These are phyloP conservation scores for Pleurotus giganteus DNA, from an alignment of 768 basidiomycete genomes.

Conservation along the genomic window DNA sequence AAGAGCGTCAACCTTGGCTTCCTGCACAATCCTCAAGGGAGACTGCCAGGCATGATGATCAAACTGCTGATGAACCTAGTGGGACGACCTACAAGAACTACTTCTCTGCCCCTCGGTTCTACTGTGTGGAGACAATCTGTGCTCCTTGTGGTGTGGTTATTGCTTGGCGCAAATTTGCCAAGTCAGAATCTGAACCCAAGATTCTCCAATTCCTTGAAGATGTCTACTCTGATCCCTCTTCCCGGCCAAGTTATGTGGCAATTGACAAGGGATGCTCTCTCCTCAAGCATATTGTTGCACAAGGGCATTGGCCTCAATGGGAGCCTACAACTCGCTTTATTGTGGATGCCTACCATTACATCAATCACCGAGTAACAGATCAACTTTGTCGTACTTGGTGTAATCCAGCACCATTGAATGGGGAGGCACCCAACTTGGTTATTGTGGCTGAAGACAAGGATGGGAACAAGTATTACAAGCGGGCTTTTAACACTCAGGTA, in stretches of 20 bases:
- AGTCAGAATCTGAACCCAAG: constrained; percentile 22
- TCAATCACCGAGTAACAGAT: constrained; percentile 24
- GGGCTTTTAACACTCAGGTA: too few relatives aligned
- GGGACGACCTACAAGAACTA: constrained; percentile 16
- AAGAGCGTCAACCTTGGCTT: constrained; percentile 18
- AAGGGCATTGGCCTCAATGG: constrained; percentile 12
- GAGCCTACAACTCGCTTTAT: constrained; percentile 18
- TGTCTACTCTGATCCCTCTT: constrained; percentile 18
- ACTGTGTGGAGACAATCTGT: constrained; percentile 11
- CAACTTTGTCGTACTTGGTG: constrained; percentile 26
- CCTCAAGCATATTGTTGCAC: constrained; percentile 7
- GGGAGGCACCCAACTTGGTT: too few relatives aligned
- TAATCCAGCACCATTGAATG: constrained; percentile 28
- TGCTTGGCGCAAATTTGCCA: too few relatives aligned
- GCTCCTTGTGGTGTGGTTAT: too few relatives aligned
- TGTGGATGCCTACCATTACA: constrained; percentile 23
- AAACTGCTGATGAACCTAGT: constrained; percentile 8
- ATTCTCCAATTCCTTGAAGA: constrained; percentile 17
- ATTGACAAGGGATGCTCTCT: constrained; percentile 24
- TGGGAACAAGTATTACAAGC: background rate
- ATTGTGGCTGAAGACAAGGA: constrained; percentile 16
- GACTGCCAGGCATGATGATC: constrained; percentile 2
- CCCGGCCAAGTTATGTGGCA: too few relatives aligned
- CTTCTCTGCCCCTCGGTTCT: constrained; percentile 3
- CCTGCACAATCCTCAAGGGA: too few relatives aligned